phyloP scores from a whole-genome alignment of 1,284 basidiomycete genomes.

The Ganoderma resinaceum region DNA sequence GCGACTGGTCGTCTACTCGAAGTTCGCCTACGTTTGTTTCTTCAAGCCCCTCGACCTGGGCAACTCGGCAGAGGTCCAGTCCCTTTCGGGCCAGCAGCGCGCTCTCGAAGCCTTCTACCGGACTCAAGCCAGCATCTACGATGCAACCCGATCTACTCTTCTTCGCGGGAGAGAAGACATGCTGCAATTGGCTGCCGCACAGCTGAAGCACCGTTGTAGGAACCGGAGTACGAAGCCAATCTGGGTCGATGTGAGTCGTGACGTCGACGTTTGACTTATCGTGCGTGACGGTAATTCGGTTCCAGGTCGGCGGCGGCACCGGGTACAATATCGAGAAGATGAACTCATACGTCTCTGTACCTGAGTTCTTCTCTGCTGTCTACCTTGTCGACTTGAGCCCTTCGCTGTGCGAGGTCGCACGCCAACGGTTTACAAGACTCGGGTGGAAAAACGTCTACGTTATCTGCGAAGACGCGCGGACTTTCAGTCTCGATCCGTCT shows the following conservation, averaged over 20 bases:
- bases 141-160: conserved; percentile 27
- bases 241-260: conserved; percentile 31
- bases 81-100: conserved; percentile 28
- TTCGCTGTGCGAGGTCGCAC: conserved; percentile 30
- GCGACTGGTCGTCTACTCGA: conserved; percentile 23
- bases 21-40: conserved; percentile 33
- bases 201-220: conserved; percentile 26
- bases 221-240: conserved; percentile 21
- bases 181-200: conserved; percentile 32
- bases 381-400: conserved; percentile 34
- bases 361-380: conserved; percentile 30
- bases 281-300: not conserved
- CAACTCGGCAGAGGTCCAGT: conserved; percentile 21
- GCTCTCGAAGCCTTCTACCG: conserved; percentile 33
- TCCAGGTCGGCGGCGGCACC: conserved; percentile 31
- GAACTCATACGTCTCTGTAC: conserved; percentile 28
- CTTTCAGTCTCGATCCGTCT: conserved; percentile 22
- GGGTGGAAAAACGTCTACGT: conserved; percentile 33
- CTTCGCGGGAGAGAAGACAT: conserved; percentile 32
- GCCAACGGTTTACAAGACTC: conserved; percentile 25
- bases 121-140: conserved; percentile 32
- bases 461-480: conserved; percentile 32
- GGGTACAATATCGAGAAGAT: conserved; percentile 34
- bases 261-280: not conserved
- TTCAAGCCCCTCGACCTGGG: conserved; percentile 30